Conservation (phyloP, 2,329 filamentous ascomycete species). For the Davidsoniella virescens region DNA sequence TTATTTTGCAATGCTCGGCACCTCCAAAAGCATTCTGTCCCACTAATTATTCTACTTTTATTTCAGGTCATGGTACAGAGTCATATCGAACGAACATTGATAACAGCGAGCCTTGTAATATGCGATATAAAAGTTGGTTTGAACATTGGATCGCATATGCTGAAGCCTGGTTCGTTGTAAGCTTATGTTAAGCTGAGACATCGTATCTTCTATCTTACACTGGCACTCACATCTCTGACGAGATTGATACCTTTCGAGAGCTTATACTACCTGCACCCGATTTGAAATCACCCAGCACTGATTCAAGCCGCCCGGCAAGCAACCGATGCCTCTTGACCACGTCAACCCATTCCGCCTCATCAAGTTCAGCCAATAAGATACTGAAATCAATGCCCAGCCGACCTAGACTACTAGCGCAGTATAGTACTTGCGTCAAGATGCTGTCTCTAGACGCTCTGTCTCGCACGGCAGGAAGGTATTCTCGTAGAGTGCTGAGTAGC, state of each 20-base stretch:
- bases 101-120: neutral
- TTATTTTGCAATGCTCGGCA: too few species aligned
- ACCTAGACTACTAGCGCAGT: slow-evolving; percentile 81
- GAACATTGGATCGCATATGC: too few species aligned
- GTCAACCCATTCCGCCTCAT: slow-evolving; percentile 62
- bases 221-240: neutral
- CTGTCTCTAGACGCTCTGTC: slow-evolving; percentile 73
- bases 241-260: slow-evolving; percentile 8
- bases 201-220: too few species aligned
- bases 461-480: slow-evolving; percentile 65
- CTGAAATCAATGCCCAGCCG: slow-evolving; percentile 86
- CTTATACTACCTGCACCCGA: slow-evolving; percentile 12
- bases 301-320: slow-evolving; percentile 63
- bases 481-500: slow-evolving; percentile 57
- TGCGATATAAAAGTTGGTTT: too few species aligned
- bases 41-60: too few species aligned
- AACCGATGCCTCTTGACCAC: slow-evolving; percentile 77
- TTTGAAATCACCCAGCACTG: slow-evolving; percentile 41
- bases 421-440: slow-evolving; percentile 79
- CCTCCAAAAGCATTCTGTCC: too few species aligned
- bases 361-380: slow-evolving; percentile 42
- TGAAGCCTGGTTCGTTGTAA: too few species aligned
- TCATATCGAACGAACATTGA: neutral
- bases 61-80: neutral
- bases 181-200: neutral